Base-by-base conservation (phyloP, 495 filamentous ascomycete genomes). In the Penicillium manginii region DNA sequence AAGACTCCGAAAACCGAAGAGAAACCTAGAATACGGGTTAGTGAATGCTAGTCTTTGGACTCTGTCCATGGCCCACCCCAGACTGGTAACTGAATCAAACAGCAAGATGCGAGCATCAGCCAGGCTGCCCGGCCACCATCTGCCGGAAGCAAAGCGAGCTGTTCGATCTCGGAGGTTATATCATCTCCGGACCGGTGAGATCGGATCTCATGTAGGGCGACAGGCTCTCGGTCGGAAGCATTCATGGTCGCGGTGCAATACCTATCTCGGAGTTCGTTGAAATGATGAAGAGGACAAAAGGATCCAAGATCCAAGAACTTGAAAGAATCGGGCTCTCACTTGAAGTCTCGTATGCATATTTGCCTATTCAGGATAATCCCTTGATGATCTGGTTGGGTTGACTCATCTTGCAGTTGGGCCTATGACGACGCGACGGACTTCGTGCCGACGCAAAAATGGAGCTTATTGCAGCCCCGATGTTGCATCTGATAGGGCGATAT, bases 51-150 rank as follows among this genome's bases (percentile, higher is more conserved):
- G 7, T n/a, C 14, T 55, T 9, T 1, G n/a, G 22, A 14, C 3
- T 33, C 0, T 6, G 10, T 18, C 12, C 7, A 40, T 19, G 37
- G 64, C 71, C 62, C 66, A 87, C 86, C 86, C 85, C 86, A 91
- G 14, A 88, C 76, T 19, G 88, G 74, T 9, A 79, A 73, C 58
- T 91, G 86, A 26, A 89, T 74, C 52, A 86, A 66, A 69, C 86
- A 88, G 63, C 78, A 83, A 2, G 82, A 84, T 4, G 76, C 73
- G 2, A 91, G 73, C 59, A 86, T 85, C 15, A 88, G 67, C 84
- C 84, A 90, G 4, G 87, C 88, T 35, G 82, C 79, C 59, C 77
- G 83, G 17, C 87, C 88, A 22, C 76, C 73, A 66, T 91, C 87
- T 7, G 73, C 79, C 4, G 76, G 81, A 1, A 85, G 80, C n/a